These are phyloP conservation scores for Fistulina hepatica DNA, from an alignment of 1,284 basidiomycete genomes.

Conservation along the genomic window DNA sequence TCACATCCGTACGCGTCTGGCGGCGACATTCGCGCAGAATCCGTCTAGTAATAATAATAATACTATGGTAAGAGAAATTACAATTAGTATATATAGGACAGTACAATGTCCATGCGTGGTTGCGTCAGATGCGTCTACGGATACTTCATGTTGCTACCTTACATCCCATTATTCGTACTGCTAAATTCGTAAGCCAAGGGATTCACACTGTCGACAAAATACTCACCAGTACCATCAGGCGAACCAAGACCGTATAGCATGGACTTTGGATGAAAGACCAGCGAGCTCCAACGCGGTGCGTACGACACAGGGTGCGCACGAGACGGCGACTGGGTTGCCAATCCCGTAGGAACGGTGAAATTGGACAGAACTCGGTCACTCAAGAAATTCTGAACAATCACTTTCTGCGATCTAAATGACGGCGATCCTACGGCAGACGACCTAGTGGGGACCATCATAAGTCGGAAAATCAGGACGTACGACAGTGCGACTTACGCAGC, in stretches of 20 bases:
- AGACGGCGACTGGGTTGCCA: constrained; percentile 39
- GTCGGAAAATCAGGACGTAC: constrained; percentile 3
- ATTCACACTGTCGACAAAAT: constrained; percentile 4
- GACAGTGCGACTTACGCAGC: constrained; percentile 62
- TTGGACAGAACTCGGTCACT: constrained; percentile 34
- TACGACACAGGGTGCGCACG: constrained; percentile 45
- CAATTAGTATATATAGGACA: no score
- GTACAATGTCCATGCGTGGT: no score
- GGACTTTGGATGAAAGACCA: constrained; percentile 70
- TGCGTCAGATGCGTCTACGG: no score
- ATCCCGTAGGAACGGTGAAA: constrained; percentile 41
- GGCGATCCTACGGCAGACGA: no score
- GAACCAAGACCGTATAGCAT: constrained; percentile 69
- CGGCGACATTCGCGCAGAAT: no score
- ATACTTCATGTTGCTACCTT: no score
- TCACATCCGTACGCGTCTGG: no score
- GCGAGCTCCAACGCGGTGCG: constrained; percentile 50
- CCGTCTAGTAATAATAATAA: no score
- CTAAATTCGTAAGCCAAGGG: background rate
- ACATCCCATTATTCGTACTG: constrained; percentile 26
- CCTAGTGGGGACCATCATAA: no score
- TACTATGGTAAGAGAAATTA: no score
- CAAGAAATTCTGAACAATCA: constrained; percentile 45
- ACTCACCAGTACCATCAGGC: constrained; percentile 60
- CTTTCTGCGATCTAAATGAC: constrained; percentile 35